Evolutionary conservation across 2,329 filamentous ascomycete species (phyloP).

Genomic region (Phyllosticta paracitricarpa): DNA sequence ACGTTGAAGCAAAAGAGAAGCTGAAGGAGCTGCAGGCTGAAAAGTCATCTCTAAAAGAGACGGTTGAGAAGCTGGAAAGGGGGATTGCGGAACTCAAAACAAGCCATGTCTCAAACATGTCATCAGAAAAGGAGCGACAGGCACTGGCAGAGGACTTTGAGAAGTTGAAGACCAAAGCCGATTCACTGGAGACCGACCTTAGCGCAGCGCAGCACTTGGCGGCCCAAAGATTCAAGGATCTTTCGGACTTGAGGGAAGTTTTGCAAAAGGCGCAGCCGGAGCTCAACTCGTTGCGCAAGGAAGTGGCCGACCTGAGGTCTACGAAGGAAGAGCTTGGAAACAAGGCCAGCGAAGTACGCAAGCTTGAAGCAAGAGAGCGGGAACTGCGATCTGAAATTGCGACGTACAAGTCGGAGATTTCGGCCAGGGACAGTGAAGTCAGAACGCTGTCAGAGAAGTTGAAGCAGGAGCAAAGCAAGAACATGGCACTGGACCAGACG

Average conservation of each 20-base stretch:
- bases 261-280: conserved; percentile 82
- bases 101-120: conserved; percentile 36
- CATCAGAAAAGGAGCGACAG: conserved; percentile 42
- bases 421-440: conserved; percentile 69
- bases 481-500: conserved; percentile 68
- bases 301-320: conserved; percentile 63
- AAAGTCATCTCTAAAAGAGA: conserved; percentile 54
- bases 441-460: conserved; percentile 70
- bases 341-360: conserved; percentile 54
- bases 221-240: conserved; percentile 76
- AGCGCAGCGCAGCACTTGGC: conserved; percentile 79
- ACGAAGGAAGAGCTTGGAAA: conserved; percentile 64
- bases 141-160: conserved; percentile 57
- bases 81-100: conserved; percentile 52
- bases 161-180: conserved; percentile 59
- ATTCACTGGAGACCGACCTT: conserved; percentile 69
- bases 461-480: conserved; percentile 59
- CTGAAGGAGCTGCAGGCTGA: conserved; percentile 60
- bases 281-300: conserved; percentile 65
- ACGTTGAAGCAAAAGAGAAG: conserved; percentile 72
- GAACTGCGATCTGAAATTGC: conserved; percentile 68
- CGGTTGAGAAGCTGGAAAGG: conserved; percentile 58
- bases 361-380: conserved; percentile 72
- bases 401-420: conserved; percentile 56
- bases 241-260: conserved; percentile 68